Conservation (phyloP, 2,329 filamentous ascomycete species). For the Dryadomyces quercus-mongolicae region DNA sequence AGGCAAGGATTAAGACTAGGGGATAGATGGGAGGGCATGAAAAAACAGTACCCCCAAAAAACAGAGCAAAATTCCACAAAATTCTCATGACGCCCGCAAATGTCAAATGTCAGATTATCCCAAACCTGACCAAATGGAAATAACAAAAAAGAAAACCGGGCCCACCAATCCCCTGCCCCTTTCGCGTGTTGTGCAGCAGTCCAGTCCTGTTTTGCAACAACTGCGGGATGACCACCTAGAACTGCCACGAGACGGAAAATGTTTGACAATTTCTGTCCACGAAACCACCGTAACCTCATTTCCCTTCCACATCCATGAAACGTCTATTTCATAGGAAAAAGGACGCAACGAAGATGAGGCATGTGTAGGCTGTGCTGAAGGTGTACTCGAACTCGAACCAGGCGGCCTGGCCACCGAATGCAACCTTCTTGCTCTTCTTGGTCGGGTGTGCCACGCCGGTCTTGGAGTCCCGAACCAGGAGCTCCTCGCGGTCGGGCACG, state of each 20-base stretch:
- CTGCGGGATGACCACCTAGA: too few relatives aligned
- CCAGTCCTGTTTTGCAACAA: too few relatives aligned
- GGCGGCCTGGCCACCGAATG: slow-evolving; percentile 29
- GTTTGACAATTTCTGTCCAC: too few relatives aligned
- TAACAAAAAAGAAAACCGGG: not conserved
- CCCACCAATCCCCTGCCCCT: too few relatives aligned
- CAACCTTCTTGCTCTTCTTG: slow-evolving; percentile 26
- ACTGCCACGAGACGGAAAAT: too few relatives aligned
- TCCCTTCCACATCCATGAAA: too few relatives aligned
- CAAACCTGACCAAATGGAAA: not conserved
- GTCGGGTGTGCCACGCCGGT: slow-evolving; percentile 40
- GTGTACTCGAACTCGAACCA: slow-evolving; percentile 46
- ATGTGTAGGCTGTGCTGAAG: slow-evolving; percentile 35
- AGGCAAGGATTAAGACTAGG: not conserved
- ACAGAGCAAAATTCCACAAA: not conserved
- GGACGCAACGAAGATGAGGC: slow-evolving; percentile 30
- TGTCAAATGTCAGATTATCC: not conserved
- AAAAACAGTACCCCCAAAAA: not conserved
- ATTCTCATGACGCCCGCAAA: too few relatives aligned
- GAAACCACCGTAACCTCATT: too few relatives aligned
- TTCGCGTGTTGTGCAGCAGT: too few relatives aligned
- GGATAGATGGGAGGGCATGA: not conserved
- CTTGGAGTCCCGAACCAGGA: slow-evolving; percentile 42
- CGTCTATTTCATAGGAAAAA: not conserved
- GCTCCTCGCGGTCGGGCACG: slow-evolving; percentile 21